Base-by-base conservation (phyloP, 2,329 filamentous ascomycete genomes). In the Sporothrix phasma region DNA sequence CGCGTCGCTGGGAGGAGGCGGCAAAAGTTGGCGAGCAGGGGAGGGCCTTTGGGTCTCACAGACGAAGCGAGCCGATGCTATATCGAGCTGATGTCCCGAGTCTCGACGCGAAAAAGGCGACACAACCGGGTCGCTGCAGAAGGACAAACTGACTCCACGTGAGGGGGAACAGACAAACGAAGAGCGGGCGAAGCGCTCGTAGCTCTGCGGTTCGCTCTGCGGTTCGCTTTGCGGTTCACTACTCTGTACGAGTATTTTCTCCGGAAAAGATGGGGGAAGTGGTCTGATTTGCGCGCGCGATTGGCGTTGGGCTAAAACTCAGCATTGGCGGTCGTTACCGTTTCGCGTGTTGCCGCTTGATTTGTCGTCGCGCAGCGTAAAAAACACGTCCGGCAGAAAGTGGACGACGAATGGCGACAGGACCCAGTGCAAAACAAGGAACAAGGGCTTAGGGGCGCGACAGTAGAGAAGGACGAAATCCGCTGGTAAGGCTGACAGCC, bases 231-330 rank as follows among this genome's bases (percentile, higher is more conserved):
- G 58, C 26, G 37, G 41, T 4, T 37, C 41, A 58, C 31, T 56
- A n/a, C n/a, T n/a, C n/a, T n/a, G n/a, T n/a, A n/a, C n/a, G n/a
- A n/a, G n/a, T n/a, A 39, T 39, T 56, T 54, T 34, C 34, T 37
- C n/a, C 8, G 10, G 29, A 31, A 5, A 56, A 29, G 39, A 31
- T 29, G n/a, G 37, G 24, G 24, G 39, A 29, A 43, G 17, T 43
- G 39, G 56, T 46, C 31, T 59, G 45, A 59, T 59, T 59, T 39
- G 56, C 56, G 56, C 56, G 56, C 56, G 56, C 56, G 56, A 59
- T 59, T 59, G 56, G 56, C 39, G 56, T 31, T 45, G 56, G 41
- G 56, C 39, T 31, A 26, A n/a, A n/a, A 10, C 37, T 31, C 4
- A 39, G n/a, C 56, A 17, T 45, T 19, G 39, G 43, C 43, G 43